These are phyloP conservation scores for Atkinsonella hypoxylon DNA, from an alignment of 2,329 filamentous ascomycete species.

Conservation along the genomic window DNA sequence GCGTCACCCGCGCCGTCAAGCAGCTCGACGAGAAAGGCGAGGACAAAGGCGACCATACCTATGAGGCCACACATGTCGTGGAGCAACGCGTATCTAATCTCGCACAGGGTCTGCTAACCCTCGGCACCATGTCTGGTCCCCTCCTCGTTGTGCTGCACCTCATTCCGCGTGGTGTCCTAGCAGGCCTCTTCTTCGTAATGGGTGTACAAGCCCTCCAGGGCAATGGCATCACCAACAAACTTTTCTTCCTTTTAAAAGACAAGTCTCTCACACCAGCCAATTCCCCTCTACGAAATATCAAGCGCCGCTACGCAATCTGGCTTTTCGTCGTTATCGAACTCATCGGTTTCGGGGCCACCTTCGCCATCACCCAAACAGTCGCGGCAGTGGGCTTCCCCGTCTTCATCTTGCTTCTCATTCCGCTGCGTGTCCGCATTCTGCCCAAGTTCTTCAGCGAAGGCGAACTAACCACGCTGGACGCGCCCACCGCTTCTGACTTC, in stretches of 20 bases:
- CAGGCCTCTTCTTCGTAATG: constrained; percentile 78
- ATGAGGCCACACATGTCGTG: constrained; percentile 49
- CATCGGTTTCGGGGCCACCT: constrained; percentile 61
- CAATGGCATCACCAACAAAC: constrained; percentile 67
- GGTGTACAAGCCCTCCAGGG: constrained; percentile 63
- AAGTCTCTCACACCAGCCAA: constrained; percentile 43
- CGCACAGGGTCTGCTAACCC: constrained; percentile 62
- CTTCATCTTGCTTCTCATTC: constrained; percentile 58
- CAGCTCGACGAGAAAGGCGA: constrained; percentile 40
- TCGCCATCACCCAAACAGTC: constrained; percentile 73
- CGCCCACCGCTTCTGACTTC: constrained; percentile 61
- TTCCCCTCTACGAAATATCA: constrained; percentile 48
- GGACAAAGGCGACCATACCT: constrained; percentile 43
- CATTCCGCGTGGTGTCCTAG: constrained; percentile 68
- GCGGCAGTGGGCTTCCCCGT: constrained; percentile 73
- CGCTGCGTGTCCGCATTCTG: constrained; percentile 50
- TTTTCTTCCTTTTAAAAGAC: constrained; percentile 59
- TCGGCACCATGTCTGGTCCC: constrained; percentile 68
- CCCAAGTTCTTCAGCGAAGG: constrained; percentile 46
- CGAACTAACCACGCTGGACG: constrained; percentile 54
- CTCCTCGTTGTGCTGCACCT: constrained; percentile 62
- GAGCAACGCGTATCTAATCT: constrained; percentile 74
- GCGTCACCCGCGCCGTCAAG: constrained; percentile 48
- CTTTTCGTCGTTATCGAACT: constrained; percentile 58
- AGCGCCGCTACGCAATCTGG: constrained; percentile 57